Base-by-base conservation (phyloP, 352 stramenopile species). In the Nothophytophthora sp. region DNA sequence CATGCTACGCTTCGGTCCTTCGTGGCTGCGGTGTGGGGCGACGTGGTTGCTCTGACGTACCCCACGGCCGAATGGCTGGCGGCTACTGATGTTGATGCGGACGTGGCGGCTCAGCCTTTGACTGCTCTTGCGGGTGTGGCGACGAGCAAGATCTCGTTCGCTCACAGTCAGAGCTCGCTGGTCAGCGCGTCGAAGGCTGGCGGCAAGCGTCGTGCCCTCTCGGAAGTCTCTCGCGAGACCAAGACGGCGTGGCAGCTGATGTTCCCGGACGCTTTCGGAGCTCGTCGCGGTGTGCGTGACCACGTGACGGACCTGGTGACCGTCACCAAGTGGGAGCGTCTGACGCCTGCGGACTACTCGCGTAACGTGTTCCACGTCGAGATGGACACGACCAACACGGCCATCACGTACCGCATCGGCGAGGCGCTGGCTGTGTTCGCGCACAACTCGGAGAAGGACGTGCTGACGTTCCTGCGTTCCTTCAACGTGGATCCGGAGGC, bases 301-400 rank as follows among this genome's bases (percentile, higher is more conserved):
- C 81, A 90, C 60, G 78, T 88, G 39, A 84, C 84, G 30, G 75
- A 82, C 25, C 41, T 93, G 13, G 76, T 91, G 44, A 68, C 55
- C 19, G 77, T 93, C 38, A 91, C 77, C 39, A 89, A 89, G 48
- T 91, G 81, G 72, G 63, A 88, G 53, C 79, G 86, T 22, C 64
- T 96, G 33, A 96, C 86, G 13, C 86, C 86, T 1, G 50, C 45
- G 11, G 80, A 90, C 55, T 96, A 96, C 70, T 76, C 70, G 53
- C 81, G 86, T 29, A 91, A 96, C 58, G 86, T 96, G 28, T 91
- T 92, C 68, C 86, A 94, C 62, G 47, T 94, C 37, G 81, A 91
- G 50, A 90, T 96, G 71, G 86, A 94, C 67, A 92, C 87, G 41
- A 85, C 56, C 18, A 82, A 83, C 64, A 89, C 76, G 20, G 63